Base-by-base conservation (phyloP, 1,284 basidiomycete genomes). In the Rhodofomes roseus region DNA sequence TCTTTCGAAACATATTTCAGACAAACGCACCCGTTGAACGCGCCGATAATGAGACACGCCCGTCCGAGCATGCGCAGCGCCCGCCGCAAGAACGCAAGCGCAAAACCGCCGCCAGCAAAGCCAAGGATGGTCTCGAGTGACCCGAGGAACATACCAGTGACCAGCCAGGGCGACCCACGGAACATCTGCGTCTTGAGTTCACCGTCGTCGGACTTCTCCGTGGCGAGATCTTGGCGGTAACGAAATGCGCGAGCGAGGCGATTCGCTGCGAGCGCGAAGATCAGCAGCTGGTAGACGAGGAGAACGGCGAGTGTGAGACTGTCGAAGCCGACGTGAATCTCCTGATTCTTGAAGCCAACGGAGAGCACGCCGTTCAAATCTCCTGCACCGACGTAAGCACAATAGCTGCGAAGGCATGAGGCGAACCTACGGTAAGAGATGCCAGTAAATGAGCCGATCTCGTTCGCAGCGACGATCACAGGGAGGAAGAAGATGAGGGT, bases 71-170 rank as follows among this genome's bases (percentile, higher is more conserved):
- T 72, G 44, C 86, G 77, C 40, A 92, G 64, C 36, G 86, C 74
- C 22, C 89, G 79, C 46, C 90, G 76, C 11, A 79, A 76, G 8
- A 91, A 65, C 1, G 77, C 74, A 11, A 79, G 63, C 0, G 77
- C 79, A 66, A 89, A 90, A 4, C 76, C 76, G 31, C 75, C 77
- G 8, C 73, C 70, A 1, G 79, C 79, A 64, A 90, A 90, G 0
- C 88, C 90, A n/a, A 86, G 66, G 8, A 84, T 68, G 3, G 81
- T 83, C 70, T 92, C 90, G 46, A 86, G 70, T 2, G 81, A 80
- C 6, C 87, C 87, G 16, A 90, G 67, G 65, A 83, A 81, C 56
- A 88, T 69, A 1, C 82, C 88, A 0, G 69, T 73, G 18, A 79
- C 76, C 34, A 90, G 78, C 88, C 87, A 91, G 7, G 76, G 81